Evolutionary conservation across 2,329 filamentous ascomycete genomes (phyloP), one percentile per base, ranked within the genome.

Genomic region (Apiospora sp.): DNA sequence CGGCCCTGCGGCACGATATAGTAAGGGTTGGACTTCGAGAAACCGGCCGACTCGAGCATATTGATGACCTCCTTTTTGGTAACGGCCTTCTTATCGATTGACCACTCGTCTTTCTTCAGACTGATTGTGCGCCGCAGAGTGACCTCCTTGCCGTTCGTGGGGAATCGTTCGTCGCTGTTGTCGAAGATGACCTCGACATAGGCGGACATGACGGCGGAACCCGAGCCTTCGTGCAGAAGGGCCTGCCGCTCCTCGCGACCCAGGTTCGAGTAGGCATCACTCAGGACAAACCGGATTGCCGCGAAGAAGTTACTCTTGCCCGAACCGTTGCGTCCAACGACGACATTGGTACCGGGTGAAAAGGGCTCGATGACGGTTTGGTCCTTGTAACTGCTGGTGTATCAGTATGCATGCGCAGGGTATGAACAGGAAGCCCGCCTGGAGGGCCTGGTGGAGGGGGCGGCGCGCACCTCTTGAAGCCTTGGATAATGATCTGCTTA

Each of bases 241-340:
- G 94, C 95, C 83, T 97, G 95, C 74, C 96, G 94, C 87, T 99
- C 96, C 82, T 99, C 96, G 78, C 96, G 93, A 75, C 93, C 94
- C 90, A 99, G 94, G 82, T 97, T 94, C 64, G 94, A 97, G 84
- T 99, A 99, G 76, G 95, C 94, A 91, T 99, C 96, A 84, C 95
- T 96, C 75, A 99, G 92, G 67, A 98, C 97, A 85, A 99, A 99
- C 73, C 96, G 95, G 83, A 99, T 98, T 64, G 96, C 96, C 70
- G 96, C 96, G 84, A 99, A 99, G 90, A 99, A 99, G 86, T 99
- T 99, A 83, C 95, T 98, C 89, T 99, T 99, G 80, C 96, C 96
- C 3, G 96, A 98, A 77, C 96, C 96, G 91, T 99, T 99, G 86
- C 96, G 96, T 77, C 96, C 96, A 80, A 99, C 96, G 79, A 99